phyloP scores from a whole-genome alignment of 1,284 basidiomycete genomes.

The Exobasidium cylindrosporum region DNA sequence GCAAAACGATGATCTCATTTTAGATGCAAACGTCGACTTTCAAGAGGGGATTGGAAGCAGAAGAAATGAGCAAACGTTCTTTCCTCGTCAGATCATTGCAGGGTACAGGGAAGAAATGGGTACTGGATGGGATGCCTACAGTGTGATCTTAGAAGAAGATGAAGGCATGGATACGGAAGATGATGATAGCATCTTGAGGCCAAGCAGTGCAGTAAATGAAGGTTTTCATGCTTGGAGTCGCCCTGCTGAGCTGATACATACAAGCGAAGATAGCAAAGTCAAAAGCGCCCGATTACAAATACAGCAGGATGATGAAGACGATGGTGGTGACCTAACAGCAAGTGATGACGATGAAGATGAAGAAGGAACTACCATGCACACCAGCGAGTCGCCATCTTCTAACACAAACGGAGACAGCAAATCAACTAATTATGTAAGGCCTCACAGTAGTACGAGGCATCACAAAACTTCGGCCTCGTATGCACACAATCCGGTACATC shows the following conservation, averaged over 20 bases:
- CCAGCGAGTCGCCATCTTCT: not conserved
- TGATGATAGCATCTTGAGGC: slow-evolving; percentile 14
- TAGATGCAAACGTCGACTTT: slow-evolving; percentile 48
- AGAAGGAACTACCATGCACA: not conserved
- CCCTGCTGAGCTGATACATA: slow-evolving; percentile 1
- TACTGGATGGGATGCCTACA: slow-evolving; percentile 14
- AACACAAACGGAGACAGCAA: not conserved
- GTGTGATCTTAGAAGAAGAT: slow-evolving; percentile 11
- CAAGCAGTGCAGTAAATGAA: not conserved
- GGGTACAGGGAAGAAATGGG: slow-evolving; percentile 36
- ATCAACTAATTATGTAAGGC: not conserved
- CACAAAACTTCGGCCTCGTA: not conserved
- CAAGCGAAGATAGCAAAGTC: not conserved
- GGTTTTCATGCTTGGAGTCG: not conserved
- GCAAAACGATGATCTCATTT: slow-evolving; percentile 14
- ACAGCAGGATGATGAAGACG: slow-evolving; percentile 10
- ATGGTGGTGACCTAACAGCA: slow-evolving; percentile 7
- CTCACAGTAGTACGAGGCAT: not conserved
- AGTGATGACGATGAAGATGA: slow-evolving; percentile 7
- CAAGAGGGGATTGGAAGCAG: slow-evolving; percentile 35
- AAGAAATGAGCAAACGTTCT: slow-evolving; percentile 39
- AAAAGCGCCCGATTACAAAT: slow-evolving; percentile 4
- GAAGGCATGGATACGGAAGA: slow-evolving; percentile 16
- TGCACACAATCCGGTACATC: slow-evolving; percentile 13
- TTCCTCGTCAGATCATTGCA: slow-evolving; percentile 43